A percentile compares a stretch with the other conserved stretches of the same genome.
Conservation (phyloP, 192 early-diverging fungal species). For the Oehlia diaphana region DNA sequence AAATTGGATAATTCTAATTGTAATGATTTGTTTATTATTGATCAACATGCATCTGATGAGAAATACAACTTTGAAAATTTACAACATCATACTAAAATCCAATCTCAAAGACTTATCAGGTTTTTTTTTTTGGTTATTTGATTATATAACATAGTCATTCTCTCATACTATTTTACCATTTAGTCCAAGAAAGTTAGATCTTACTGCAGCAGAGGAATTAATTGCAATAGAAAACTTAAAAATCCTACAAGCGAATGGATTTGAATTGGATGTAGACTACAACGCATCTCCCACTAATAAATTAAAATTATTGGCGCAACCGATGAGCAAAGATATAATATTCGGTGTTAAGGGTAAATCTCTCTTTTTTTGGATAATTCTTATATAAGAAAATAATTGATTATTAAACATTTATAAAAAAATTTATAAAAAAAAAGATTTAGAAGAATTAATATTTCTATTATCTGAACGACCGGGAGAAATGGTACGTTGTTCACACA, state of each 20-base stretch:
- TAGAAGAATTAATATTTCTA: slow-evolving; percentile 69
- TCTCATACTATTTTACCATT: slow-evolving; percentile 18
- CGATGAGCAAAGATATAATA: slow-evolving; percentile 68
- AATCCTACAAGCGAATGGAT: slow-evolving; percentile 80
- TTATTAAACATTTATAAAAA: too few species aligned
- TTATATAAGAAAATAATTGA: too few species aligned
- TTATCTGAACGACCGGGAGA: slow-evolving; percentile 50
- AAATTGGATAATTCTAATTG: slow-evolving; percentile 50
- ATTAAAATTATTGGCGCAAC: slow-evolving; percentile 69
- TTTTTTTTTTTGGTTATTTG: slow-evolving; percentile 24
- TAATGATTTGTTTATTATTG: slow-evolving; percentile 86
- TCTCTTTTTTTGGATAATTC: background rate
- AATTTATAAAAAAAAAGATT: slow-evolving; percentile 45
- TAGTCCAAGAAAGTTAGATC: slow-evolving; percentile 64
- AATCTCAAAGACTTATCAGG: slow-evolving; percentile 68
- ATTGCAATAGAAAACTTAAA: slow-evolving; percentile 74
- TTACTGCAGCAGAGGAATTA: slow-evolving; percentile 79
- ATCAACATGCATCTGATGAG: slow-evolving; percentile 98
- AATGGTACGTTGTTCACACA: slow-evolving; percentile 67
- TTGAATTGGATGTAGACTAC: slow-evolving; percentile 67
- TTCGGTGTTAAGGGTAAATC: slow-evolving; percentile 66
- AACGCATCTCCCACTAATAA: slow-evolving; percentile 59
- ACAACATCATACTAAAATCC: slow-evolving; percentile 61
- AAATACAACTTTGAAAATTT: slow-evolving; percentile 94
- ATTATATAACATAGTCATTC: background rate